Conservation (phyloP, 768 basidiomycete species). For the Pulveroboletus sp. region DNA sequence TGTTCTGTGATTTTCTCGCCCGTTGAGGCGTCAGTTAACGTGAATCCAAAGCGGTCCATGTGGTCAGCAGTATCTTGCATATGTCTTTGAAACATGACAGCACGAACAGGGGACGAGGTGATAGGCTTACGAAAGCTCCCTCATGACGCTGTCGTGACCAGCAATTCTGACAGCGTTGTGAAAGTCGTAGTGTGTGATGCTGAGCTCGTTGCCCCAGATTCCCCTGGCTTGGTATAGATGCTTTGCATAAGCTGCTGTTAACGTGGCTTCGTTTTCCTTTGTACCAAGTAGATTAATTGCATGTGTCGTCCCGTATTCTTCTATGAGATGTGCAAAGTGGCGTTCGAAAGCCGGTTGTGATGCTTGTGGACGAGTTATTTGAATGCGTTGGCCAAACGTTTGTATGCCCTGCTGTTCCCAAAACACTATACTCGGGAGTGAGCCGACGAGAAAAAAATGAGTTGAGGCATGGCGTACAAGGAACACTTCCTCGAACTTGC, state of each 20-base stretch:
- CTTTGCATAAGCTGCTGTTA: constrained; percentile 79
- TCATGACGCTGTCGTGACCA: constrained; percentile 84
- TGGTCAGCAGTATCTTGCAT: constrained; percentile 57
- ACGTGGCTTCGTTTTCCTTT: constrained; percentile 86
- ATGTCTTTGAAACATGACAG: constrained; percentile 42
- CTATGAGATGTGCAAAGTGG: constrained; percentile 83
- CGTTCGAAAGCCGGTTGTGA: constrained; percentile 97
- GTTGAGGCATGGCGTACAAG: constrained; percentile 54
- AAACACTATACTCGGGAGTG: constrained; percentile 60
- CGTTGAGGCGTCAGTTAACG: constrained; percentile 66
- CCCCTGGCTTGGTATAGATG: constrained; percentile 69
- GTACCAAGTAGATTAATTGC: constrained; percentile 89
- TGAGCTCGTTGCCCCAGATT: constrained; percentile 63
- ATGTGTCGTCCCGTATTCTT: constrained; percentile 83
- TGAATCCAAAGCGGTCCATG: constrained; percentile 82
- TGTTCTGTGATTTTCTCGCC: constrained; percentile 83
- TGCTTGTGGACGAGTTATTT: constrained; percentile 92
- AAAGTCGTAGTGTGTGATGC: constrained; percentile 92
- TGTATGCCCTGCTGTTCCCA: constrained; percentile 98
- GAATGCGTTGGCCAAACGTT: constrained; percentile 91
- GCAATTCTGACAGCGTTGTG: constrained; percentile 76
- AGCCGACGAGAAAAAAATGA: constrained; percentile 4
- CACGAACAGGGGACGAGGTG: background rate
- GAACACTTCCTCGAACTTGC: constrained; percentile 94
- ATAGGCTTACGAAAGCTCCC: constrained; percentile 59